Evolutionary conservation across 768 basidiomycete genomes (phyloP).

Genomic region (Leccinum broughii): DNA sequence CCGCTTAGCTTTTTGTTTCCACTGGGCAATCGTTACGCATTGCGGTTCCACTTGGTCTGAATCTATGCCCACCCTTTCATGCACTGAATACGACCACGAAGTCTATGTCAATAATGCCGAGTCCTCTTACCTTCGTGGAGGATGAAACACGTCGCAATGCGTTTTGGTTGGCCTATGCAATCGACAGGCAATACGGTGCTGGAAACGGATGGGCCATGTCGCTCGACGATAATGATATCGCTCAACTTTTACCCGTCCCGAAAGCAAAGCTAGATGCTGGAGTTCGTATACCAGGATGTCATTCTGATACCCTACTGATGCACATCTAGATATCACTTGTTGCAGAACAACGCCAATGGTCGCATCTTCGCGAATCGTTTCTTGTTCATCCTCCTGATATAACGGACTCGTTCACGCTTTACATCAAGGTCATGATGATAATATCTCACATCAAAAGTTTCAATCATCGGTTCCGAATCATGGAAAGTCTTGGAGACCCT

Average conservation of each 20-base stretch:
- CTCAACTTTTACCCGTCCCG: constrained; percentile 66
- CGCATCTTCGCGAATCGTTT: constrained; percentile 61
- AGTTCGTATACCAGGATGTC: constrained; percentile 37
- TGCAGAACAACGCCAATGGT: constrained; percentile 63
- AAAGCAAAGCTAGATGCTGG: constrained; percentile 61
- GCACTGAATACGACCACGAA: constrained; percentile 59
- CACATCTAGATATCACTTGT: constrained; percentile 44
- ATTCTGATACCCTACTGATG: constrained; percentile 9
- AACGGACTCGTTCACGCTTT: constrained; percentile 70
- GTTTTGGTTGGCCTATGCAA: constrained; percentile 72
- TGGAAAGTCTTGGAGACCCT: constrained; percentile 59
- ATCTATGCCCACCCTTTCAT: constrained; percentile 65
- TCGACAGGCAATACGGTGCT: constrained; percentile 65
- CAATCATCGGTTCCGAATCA: constrained; percentile 63
- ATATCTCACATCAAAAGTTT: constrained; percentile 63
- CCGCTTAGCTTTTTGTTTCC: constrained; percentile 54
- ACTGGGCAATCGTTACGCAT: constrained; percentile 59
- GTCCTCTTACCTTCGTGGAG: constrained; percentile 62
- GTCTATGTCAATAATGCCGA: constrained; percentile 57
- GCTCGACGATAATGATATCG: constrained; percentile 73
- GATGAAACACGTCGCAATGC: constrained; percentile 72
- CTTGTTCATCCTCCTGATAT: constrained; percentile 58
- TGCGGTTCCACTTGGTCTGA: constrained; percentile 66
- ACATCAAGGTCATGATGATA: constrained; percentile 67
- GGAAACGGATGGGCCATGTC: constrained; percentile 71